Evolutionary conservation across 2,329 filamentous ascomycete species (phyloP).

Genomic region (Nannizzia gypsea): DNA sequence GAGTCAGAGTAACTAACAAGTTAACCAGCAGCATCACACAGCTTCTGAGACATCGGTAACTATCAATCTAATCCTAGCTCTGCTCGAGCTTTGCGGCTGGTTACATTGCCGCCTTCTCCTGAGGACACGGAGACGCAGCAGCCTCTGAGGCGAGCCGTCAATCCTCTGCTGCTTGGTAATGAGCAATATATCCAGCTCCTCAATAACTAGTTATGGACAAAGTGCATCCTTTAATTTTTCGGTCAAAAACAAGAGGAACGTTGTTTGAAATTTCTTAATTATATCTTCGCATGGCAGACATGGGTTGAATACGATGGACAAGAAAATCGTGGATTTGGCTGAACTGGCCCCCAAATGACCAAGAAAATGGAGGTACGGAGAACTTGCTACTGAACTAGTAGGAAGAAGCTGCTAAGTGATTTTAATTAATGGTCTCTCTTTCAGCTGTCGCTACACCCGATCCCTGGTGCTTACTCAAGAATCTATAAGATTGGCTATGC

Average conservation of each 20-base stretch:
- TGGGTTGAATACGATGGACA: neutral
- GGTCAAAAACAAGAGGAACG: neutral
- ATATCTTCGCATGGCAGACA: neutral
- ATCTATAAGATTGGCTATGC: neutral
- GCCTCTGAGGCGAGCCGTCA: neutral
- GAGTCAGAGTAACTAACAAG: neutral
- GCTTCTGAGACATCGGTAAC: neutral
- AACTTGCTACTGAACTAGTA: neutral
- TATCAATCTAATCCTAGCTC: neutral
- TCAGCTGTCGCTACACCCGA: neutral
- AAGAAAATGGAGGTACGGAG: neutral
- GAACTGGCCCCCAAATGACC: conserved; percentile 1
- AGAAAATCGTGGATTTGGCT: neutral
- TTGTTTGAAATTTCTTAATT: neutral
- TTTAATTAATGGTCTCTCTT: neutral
- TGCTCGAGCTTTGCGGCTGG: neutral
- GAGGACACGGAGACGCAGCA: neutral
- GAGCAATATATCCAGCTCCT: neutral
- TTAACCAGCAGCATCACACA: neutral
- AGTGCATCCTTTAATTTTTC: neutral
- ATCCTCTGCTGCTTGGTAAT: neutral
- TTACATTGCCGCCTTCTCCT: neutral
- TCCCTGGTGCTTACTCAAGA: neutral
- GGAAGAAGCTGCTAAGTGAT: neutral
- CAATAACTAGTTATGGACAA: neutral